Conservation (phyloP, 108 stramenopile species). For the Cyclotella cryptica region DNA sequence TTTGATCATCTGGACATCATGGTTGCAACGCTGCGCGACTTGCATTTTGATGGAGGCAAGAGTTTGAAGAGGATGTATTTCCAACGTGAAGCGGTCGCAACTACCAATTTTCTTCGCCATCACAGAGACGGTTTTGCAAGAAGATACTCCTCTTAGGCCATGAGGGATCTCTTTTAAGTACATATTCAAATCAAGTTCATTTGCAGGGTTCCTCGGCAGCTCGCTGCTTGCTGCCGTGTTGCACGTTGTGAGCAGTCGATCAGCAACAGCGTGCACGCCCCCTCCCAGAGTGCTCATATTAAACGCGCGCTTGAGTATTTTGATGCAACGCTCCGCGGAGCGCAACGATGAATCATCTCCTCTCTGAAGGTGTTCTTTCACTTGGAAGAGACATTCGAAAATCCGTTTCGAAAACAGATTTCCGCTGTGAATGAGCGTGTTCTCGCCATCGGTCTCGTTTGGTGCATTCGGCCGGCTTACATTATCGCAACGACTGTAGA, state of each 20-base stretch:
- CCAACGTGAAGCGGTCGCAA: constrained; percentile 66
- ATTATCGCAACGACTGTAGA: constrained; percentile 52
- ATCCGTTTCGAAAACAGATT: constrained; percentile 58
- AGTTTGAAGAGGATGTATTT: constrained; percentile 89
- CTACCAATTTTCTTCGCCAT: constrained; percentile 52
- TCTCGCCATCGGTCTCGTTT: constrained; percentile 12
- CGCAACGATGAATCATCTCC: constrained; percentile 60
- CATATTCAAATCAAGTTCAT: constrained; percentile 43
- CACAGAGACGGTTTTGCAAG: constrained; percentile 67
- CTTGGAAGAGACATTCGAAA: constrained; percentile 72
- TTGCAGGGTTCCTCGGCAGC: constrained; percentile 16
- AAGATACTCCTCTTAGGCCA: constrained; percentile 79
- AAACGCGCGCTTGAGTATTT: constrained; percentile 84
- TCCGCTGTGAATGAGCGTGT: constrained; percentile 2
- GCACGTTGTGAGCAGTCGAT: constrained; percentile 35
- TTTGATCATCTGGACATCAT: constrained; percentile 59
- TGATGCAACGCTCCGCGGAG: constrained; percentile 81
- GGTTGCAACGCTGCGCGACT: constrained; percentile 69
- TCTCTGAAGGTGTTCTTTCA: constrained; percentile 65
- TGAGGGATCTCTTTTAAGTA: constrained; percentile 67
- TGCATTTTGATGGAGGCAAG: constrained; percentile 71
- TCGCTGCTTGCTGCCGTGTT: neutral
- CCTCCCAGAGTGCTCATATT: constrained; percentile 65
- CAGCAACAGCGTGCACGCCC: constrained; percentile 58
- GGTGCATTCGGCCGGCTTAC: constrained; percentile 8